These are phyloP conservation scores for Sugiyamaella marilandica DNA, from an alignment of 805 yeast genomes.

Conservation along the genomic window DNA sequence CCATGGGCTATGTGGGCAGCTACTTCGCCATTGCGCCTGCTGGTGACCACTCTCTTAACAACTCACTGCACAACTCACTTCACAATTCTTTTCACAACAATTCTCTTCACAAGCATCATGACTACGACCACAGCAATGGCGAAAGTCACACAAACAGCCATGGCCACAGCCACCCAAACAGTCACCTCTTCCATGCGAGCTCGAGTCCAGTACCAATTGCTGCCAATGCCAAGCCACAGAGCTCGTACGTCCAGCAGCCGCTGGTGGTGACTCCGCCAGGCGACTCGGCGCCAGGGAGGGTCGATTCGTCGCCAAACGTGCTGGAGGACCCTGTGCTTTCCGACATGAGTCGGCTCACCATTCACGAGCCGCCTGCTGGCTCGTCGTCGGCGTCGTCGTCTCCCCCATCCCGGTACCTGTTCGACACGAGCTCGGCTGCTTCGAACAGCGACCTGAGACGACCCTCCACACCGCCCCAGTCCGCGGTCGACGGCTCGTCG, in stretches of 20 bases:
- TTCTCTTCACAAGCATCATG: too few relatives aligned
- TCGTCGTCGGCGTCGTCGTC: neutral
- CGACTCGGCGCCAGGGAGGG: neutral
- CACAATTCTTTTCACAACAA: too few relatives aligned
- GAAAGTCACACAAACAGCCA: too few relatives aligned
- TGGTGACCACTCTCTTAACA: too few relatives aligned
- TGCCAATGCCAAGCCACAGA: neutral
- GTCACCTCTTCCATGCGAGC: neutral
- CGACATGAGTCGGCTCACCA: neutral
- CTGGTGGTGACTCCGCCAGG: slow-evolving; percentile 6
- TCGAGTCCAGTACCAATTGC: slow-evolving; percentile 1
- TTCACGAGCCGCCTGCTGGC: neutral
- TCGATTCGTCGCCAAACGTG: neutral
- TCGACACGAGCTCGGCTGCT: neutral
- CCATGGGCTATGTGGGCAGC: neutral
- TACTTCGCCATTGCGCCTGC: neutral
- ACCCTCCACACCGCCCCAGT: neutral
- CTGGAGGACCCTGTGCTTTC: neutral
- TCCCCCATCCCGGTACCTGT: slow-evolving; percentile 1
- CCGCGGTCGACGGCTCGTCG: neutral
- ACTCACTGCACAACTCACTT: too few relatives aligned
- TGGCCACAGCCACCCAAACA: too few relatives aligned
- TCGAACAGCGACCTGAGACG: neutral
- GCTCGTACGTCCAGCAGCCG: slow-evolving; percentile 1
- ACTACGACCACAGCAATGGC: too few relatives aligned